phyloP scores from a whole-genome alignment of 129 eudicot species.

The Tagetes patula region DNA sequence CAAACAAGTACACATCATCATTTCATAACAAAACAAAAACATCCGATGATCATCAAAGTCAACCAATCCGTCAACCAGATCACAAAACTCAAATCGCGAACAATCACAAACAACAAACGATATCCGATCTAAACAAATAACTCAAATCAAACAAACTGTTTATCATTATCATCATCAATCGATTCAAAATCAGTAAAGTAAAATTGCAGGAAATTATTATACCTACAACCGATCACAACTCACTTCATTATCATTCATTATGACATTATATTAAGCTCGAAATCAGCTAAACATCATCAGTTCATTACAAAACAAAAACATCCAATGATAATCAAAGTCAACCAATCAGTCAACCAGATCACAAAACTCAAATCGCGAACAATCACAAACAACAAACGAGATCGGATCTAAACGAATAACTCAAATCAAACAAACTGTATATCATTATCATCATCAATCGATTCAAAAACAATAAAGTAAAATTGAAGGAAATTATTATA shows the following conservation, averaged over 20 bases:
- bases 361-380: constrained; percentile 1
- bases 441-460: constrained; percentile 12
- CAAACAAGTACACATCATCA: too few relatives aligned
- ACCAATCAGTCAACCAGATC: constrained; percentile 5
- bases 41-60: not conserved
- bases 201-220: constrained; percentile 7
- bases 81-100: not conserved
- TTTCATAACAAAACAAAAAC: too few relatives aligned
- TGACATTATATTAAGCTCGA: too few relatives aligned
- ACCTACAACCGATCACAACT: constrained; percentile 21
- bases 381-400: not conserved
- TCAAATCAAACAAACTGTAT: not conserved
- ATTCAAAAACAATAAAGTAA: constrained; percentile 16
- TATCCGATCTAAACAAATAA: constrained; percentile 9
- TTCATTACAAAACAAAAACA: too few relatives aligned
- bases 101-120: not conserved
- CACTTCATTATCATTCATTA: too few relatives aligned
- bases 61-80: not conserved
- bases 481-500: constrained; percentile 17
- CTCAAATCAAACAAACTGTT: not conserved
- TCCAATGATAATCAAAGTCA: not conserved
- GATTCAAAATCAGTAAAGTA: constrained; percentile 18
- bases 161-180: not conserved
- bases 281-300: too few relatives aligned
- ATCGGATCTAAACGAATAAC: constrained; percentile 8